These are phyloP conservation scores for Ophiocordyceps camponoti-saundersi DNA, from an alignment of 2,329 filamentous ascomycete species.

Conservation along the genomic window DNA sequence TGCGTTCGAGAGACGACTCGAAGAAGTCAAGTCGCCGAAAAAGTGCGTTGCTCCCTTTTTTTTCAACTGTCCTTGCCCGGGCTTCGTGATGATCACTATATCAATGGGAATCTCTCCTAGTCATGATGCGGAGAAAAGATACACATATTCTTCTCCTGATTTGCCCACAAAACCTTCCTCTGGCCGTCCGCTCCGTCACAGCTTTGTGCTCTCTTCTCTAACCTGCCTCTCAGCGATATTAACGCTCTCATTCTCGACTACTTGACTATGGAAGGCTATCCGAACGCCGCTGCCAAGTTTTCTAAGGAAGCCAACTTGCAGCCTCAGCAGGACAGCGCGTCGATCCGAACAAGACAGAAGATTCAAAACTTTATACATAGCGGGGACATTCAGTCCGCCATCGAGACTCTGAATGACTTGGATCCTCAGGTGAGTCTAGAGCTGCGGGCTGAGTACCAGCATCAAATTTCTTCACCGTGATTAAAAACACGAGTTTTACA, in stretches of 20 bases:
- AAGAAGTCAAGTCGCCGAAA: conserved; percentile 75
- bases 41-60: conserved; percentile 37
- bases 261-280: conserved; percentile 87
- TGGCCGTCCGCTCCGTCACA: no score
- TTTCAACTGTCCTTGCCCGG: conserved; percentile 1
- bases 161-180: neutral
- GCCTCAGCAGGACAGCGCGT: conserved; percentile 52
- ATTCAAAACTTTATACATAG: conserved; percentile 75
- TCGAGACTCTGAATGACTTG: conserved; percentile 74
- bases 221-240: conserved; percentile 53
- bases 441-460: neutral
- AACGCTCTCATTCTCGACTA: conserved; percentile 95
- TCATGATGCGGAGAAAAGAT: conserved; percentile 77
- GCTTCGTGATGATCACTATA: conserved; percentile 61
- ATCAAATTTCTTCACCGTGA: conserved; percentile 40
- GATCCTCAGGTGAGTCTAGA: conserved; percentile 64
- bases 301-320: conserved; percentile 82
- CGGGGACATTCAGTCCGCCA: conserved; percentile 72
- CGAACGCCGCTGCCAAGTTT: conserved; percentile 81
- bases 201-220: conserved; percentile 6
- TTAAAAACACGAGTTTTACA: conserved; percentile 80
- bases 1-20: conserved; percentile 65
- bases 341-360: conserved; percentile 61
- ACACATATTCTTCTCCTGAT: conserved; percentile 45
- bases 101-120: conserved; percentile 99